These are phyloP conservation scores for Echria macrotheca DNA, from an alignment of 495 filamentous ascomycete species.

Conservation along the genomic window DNA sequence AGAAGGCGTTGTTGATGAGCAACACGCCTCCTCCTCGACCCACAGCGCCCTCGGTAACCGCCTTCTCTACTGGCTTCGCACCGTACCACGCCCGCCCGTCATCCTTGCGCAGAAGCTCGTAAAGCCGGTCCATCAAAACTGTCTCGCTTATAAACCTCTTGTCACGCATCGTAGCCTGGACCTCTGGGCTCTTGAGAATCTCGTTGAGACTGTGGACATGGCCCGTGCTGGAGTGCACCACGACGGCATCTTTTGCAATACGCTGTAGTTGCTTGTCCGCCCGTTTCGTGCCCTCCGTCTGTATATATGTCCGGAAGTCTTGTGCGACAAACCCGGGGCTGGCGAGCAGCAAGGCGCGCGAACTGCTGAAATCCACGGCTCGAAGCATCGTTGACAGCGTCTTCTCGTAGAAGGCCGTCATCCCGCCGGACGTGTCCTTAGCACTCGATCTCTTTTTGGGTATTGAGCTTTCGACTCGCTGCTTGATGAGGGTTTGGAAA, in stretches of 20 bases:
- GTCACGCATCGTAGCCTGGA: conserved; percentile 68
- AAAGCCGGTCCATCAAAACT: conserved; percentile 79
- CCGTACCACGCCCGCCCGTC: conserved; percentile 93
- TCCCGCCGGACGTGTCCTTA: conserved; percentile 66
- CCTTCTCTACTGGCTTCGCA: conserved; percentile 74
- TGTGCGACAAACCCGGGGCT: conserved; percentile 83
- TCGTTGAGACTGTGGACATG: conserved; percentile 83
- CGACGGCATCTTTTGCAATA: conserved; percentile 58
- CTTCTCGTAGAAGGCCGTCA: conserved; percentile 76
- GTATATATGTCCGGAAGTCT: conserved; percentile 75
- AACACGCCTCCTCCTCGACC: conserved; percentile 78
- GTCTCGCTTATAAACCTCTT: conserved; percentile 86
- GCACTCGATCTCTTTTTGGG: conserved; percentile 67
- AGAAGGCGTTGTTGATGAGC: conserved; percentile 78
- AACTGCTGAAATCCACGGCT: conserved; percentile 67
- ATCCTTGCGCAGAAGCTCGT: conserved; percentile 71
- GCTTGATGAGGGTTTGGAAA: conserved; percentile 80
- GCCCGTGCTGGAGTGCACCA: conserved; percentile 79
- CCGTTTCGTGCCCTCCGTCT: conserved; percentile 61
- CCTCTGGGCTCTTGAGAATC: conserved; percentile 71
- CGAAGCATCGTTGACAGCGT: conserved; percentile 69
- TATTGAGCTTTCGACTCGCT: conserved; percentile 76
- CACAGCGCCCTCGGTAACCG: conserved; percentile 83
- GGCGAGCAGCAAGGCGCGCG: conserved; percentile 74
- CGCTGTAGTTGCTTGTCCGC: conserved; percentile 55